Evolutionary conservation across 129 eudicot genomes (phyloP).

Genomic region (Helianthus annuus): DNA sequence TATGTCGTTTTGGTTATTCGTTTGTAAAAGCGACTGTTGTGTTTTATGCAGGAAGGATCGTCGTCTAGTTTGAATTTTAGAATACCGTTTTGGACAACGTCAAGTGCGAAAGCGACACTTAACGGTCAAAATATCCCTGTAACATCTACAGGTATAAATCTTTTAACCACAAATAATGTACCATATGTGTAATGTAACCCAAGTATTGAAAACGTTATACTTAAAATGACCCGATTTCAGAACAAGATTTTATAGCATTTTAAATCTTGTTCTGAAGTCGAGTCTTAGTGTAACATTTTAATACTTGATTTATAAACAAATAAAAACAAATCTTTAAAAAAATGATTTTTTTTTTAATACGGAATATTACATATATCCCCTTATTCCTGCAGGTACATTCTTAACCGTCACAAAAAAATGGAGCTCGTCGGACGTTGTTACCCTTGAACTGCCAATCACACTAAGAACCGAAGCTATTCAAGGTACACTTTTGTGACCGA

Average conservation of each 20-base stretch:
- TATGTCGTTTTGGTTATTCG: not conserved
- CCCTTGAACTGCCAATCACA: constrained; percentile 63
- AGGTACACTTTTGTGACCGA: constrained; percentile 44
- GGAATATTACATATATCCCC: constrained; percentile 1
- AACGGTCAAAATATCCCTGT: constrained; percentile 45
- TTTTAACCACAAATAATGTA: not conserved
- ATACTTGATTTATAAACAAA: not conserved
- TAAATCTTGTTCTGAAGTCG: not conserved
- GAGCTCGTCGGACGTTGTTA: constrained; percentile 57
- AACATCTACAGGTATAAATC: constrained; percentile 62
- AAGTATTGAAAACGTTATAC: not conserved
- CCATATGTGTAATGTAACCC: not conserved
- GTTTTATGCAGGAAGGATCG: constrained; percentile 38
- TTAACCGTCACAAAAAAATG: constrained; percentile 57
- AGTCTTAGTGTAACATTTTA: not conserved
- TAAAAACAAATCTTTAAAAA: not conserved
- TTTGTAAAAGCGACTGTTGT: not conserved
- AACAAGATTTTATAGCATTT: not conserved
- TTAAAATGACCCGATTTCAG: not conserved
- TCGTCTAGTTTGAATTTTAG: constrained; percentile 66
- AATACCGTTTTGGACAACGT: constrained; percentile 70
- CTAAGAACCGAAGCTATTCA: constrained; percentile 69
- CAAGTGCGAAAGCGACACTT: constrained; percentile 47
- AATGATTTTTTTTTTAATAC: not conserved
- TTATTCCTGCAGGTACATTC: constrained; percentile 57